Evolutionary conservation across 495 filamentous ascomycete species (phyloP).

Genomic region (Xylaria flabelliformis): DNA sequence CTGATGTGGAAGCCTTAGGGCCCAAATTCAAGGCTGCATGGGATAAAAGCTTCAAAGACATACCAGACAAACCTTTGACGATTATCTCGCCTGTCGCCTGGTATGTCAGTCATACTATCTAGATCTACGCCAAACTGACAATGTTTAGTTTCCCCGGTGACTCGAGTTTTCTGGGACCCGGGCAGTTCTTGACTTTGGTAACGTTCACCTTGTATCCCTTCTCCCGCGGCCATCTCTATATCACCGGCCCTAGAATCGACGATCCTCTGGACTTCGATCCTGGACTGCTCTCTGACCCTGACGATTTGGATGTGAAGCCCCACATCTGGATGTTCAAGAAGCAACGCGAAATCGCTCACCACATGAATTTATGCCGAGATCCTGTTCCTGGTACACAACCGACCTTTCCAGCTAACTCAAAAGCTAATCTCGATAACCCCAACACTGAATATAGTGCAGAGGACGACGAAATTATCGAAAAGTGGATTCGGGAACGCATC

Average conservation of each 20-base stretch:
- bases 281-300: constrained; percentile 44
- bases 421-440: constrained; percentile 36
- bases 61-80: constrained; percentile 43
- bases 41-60: constrained; percentile 51
- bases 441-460: constrained; percentile 50
- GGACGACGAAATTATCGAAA: constrained; percentile 51
- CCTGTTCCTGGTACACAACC: constrained; percentile 53
- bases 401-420: constrained; percentile 42
- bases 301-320: constrained; percentile 42
- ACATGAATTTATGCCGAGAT: constrained; percentile 53
- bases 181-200: constrained; percentile 43
- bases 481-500: constrained; percentile 49
- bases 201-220: constrained; percentile 50
- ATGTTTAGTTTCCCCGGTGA: constrained; percentile 38
- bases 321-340: constrained; percentile 50
- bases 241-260: constrained; percentile 39
- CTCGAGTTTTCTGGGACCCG: constrained; percentile 34
- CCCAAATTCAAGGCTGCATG: constrained; percentile 49
- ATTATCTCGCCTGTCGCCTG: constrained; percentile 29
- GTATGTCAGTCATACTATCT: not conserved
- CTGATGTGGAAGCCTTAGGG: constrained; percentile 48
- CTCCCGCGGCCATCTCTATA: constrained; percentile 53
- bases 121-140: not conserved
- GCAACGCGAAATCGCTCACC: constrained; percentile 52
- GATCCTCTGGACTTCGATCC: constrained; percentile 40